A percentile compares a stretch with the other conserved stretches of the same genome.
These are phyloP conservation scores for Yamadazyma scolyti DNA, from an alignment of 805 yeast species.

Conservation along the genomic window DNA sequence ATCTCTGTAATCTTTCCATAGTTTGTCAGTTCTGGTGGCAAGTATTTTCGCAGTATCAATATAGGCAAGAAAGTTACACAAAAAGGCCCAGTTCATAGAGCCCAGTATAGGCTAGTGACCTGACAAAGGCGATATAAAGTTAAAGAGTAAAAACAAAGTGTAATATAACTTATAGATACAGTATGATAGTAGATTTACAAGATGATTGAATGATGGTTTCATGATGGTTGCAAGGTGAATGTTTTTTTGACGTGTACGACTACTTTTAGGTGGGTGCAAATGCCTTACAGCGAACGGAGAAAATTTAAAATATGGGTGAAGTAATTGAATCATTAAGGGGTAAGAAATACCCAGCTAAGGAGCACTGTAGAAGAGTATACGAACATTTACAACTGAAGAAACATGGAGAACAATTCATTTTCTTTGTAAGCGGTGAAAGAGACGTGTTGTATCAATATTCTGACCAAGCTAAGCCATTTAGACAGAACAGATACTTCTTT, in stretches of 20 bases:
- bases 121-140: no score
- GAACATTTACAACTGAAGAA: slow-evolving; percentile 27
- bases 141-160: no score
- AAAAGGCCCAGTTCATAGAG: no score
- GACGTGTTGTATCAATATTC: slow-evolving; percentile 64
- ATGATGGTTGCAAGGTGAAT: no score
- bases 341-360: slow-evolving; percentile 77
- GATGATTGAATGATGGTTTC: no score
- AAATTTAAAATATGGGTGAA: background rate
- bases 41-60: slow-evolving; percentile 9
- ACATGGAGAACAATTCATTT: slow-evolving; percentile 24
- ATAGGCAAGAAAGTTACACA: no score
- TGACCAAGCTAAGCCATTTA: slow-evolving; percentile 72
- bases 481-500: slow-evolving; percentile 90
- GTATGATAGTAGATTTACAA: no score
- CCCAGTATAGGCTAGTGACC: no score
- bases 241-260: no score
- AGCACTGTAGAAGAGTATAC: slow-evolving; percentile 60
- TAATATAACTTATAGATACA: no score
- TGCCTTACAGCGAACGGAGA: no score
- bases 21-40: slow-evolving; percentile 14
- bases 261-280: no score
- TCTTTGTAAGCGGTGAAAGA: slow-evolving; percentile 61
- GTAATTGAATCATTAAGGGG: slow-evolving; percentile 15
- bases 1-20: slow-evolving; percentile 50